Base-by-base conservation (phyloP, 352 stramenopile species). In the Globisporangium nunn region DNA sequence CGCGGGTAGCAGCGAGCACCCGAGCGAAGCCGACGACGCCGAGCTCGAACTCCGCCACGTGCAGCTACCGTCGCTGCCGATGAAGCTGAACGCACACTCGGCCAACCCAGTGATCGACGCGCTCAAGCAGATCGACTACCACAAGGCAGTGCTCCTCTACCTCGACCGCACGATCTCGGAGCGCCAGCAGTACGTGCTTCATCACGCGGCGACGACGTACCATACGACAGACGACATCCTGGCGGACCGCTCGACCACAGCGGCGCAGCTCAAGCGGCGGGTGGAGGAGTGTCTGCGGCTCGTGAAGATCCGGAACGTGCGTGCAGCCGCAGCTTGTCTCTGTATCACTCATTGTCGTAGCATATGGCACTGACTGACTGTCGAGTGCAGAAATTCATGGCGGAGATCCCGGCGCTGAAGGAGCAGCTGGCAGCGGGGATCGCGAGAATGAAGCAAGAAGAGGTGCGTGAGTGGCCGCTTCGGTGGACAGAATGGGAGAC, bases 81-180 rank as follows among this genome's bases (percentile, higher is more conserved):
- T 87, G 74, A 86, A 83, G 55, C 70, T 93, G 12, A 93, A 91
- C 40, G 78, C 78, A 4, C 82, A 84, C 50, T 85, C 82, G 11
- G 82, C 69, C 6, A 89, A 93, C 56, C 82, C 80, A 1, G 75
- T 90, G 52, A 57, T 93, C 14, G 66, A 93, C 40, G 70, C 76
- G 39, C 70, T 93, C 6, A 93, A 93, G 67, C 81, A 87, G 46
- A 93, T 93, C 54, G 82, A 93, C 45, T 68, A 88, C 55, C 72
- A 84, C 54, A 90, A 87, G 54, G 71, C 72, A 10, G 78, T 72
- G 37, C 74, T 93, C 46, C 71, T 73, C 33, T 85, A 75, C 47
- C 54, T 93, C 57, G 72, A 93, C 56, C 67, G 77, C 44, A 64
- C 73, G 40, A 75, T 93, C 41, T 54, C 62, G 58, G 66, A 79